Evolutionary conservation across 129 eudicot genomes (phyloP).

Genomic region (Tagetes patula): DNA sequence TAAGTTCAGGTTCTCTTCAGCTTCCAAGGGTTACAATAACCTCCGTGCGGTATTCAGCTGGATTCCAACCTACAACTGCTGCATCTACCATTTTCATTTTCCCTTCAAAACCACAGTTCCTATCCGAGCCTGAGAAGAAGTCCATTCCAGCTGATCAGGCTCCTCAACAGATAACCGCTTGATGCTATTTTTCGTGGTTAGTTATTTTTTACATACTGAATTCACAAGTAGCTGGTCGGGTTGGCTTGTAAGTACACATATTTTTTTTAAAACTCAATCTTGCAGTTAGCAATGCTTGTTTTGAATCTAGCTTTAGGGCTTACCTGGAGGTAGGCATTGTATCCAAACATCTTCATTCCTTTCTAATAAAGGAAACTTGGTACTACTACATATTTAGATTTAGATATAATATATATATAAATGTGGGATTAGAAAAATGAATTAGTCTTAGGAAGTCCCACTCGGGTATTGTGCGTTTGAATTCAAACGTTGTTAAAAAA

Average conservation of each 20-base stretch:
- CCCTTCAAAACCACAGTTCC: constrained; percentile 72
- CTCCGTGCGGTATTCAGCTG: constrained; percentile 68
- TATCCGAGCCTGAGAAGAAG: constrained; percentile 29
- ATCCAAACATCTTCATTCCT: constrained; percentile 13
- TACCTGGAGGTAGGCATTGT: constrained; percentile 26
- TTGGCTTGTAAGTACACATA: constrained; percentile 24
- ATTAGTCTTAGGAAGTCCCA: too few species aligned
- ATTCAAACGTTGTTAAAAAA: too few species aligned
- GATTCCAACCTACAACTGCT: constrained; percentile 68
- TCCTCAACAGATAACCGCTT: constrained; percentile 28
- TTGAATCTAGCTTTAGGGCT: constrained; percentile 23
- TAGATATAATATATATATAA: background rate
- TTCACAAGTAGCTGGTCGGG: constrained; percentile 10
- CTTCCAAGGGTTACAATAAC: constrained; percentile 78
- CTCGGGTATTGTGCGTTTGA: too few species aligned
- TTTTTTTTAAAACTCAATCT: background rate
- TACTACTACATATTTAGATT: background rate
- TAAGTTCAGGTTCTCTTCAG: constrained; percentile 71
- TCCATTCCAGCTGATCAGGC: constrained; percentile 38
- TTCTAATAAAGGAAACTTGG: constrained; percentile 6
- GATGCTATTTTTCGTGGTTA: constrained; percentile 14
- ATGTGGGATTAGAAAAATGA: background rate
- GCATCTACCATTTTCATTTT: constrained; percentile 81
- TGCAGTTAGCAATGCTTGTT: constrained; percentile 16
- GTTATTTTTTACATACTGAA: constrained; percentile 13